Conservation (phyloP, 2,329 filamentous ascomycete species). For the Calonectria hawksworthii region DNA sequence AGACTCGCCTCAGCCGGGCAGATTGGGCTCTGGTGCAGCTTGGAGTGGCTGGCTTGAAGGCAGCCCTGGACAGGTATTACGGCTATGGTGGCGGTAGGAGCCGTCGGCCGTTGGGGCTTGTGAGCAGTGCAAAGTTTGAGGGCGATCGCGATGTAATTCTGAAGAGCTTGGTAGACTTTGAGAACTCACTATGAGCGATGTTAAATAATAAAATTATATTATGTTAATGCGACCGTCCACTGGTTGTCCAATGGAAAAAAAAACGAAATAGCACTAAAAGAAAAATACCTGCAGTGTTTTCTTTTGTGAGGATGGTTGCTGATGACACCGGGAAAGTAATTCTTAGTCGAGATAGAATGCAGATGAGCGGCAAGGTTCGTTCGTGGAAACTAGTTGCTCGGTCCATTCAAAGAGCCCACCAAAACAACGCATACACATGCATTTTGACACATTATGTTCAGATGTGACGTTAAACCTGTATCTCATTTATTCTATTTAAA, state of each 20-base stretch:
- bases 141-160: slow-evolving; percentile 21
- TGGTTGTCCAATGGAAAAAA: not conserved
- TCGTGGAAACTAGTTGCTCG: not conserved
- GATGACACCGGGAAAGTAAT: not conserved
- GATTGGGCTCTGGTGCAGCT: slow-evolving; percentile 25
- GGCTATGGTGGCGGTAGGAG: slow-evolving; percentile 22
- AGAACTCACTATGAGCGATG: slow-evolving; percentile 19
- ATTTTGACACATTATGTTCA: not conserved
- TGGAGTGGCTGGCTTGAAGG: slow-evolving; percentile 16
- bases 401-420: not conserved
- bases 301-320: not conserved
- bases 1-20: slow-evolving; percentile 13
- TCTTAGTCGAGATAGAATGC: not conserved
- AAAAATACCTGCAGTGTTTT: too few species aligned
- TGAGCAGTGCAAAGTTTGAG: slow-evolving; percentile 28
- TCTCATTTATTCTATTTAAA: not conserved
- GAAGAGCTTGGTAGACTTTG: slow-evolving; percentile 25
- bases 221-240: not conserved
- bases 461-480: not conserved
- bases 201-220: not conserved
- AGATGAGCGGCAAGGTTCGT: not conserved
- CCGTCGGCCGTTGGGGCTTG: slow-evolving; percentile 24
- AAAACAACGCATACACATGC: not conserved
- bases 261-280: not conserved
- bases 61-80: slow-evolving; percentile 17